Evolutionary conservation across 768 basidiomycete species (phyloP).

Genomic region (Lactarius vividus): DNA sequence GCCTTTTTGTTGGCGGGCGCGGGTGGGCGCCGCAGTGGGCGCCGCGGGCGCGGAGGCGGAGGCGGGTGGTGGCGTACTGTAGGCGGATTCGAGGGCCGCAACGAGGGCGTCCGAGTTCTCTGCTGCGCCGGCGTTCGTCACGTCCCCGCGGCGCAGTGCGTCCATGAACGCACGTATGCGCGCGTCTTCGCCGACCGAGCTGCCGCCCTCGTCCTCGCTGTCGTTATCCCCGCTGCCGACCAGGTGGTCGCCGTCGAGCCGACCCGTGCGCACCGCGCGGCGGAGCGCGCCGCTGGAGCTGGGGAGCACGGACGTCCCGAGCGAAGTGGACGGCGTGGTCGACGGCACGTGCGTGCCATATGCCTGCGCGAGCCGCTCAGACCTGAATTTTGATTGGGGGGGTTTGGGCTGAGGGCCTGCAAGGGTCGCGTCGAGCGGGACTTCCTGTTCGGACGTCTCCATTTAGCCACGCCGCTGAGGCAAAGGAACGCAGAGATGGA

Average conservation of each 20-base stretch:
- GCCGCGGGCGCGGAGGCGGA: background rate
- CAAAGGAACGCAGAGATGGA: conserved; percentile 8
- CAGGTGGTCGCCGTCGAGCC: conserved; percentile 32
- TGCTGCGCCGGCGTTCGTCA: conserved; percentile 35
- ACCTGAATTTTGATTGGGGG: conserved; percentile 63
- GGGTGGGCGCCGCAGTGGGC: background rate
- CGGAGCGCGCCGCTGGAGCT: conserved; percentile 31
- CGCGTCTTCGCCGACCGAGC: conserved; percentile 18
- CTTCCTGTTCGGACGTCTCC: conserved; percentile 36
- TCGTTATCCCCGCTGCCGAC: conserved; percentile 35
- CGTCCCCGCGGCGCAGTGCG: conserved; percentile 33
- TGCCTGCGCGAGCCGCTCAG: conserved; percentile 37
- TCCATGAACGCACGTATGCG: conserved; percentile 31
- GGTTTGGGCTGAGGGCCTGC: conserved; percentile 44
- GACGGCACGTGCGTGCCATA: conserved; percentile 23
- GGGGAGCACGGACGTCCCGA: conserved; percentile 34
- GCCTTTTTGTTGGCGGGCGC: conserved; percentile 5
- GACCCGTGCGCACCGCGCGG: conserved; percentile 34
- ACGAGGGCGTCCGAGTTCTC: conserved; percentile 19
- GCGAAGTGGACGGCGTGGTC: conserved; percentile 32
- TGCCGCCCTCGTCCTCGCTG: conserved; percentile 32
- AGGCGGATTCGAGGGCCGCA: conserved; percentile 23
- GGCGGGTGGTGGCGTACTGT: conserved; percentile 12
- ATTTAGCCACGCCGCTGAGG: conserved; percentile 10
- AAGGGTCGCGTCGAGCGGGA: conserved; percentile 43